Base-by-base conservation (phyloP, 306 rosid genomes). In the Dryas alaskensis region DNA sequence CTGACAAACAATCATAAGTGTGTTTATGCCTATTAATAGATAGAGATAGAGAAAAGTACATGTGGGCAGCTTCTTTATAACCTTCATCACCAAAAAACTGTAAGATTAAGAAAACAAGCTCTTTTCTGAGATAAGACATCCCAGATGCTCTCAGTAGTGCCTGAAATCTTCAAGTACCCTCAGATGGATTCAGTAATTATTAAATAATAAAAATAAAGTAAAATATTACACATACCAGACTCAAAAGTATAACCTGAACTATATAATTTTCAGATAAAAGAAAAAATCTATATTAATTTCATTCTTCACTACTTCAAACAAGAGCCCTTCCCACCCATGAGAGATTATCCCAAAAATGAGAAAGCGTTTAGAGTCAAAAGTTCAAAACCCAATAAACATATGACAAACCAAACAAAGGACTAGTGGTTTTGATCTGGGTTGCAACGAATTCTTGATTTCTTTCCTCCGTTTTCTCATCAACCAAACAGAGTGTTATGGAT, bases 81-180 rank as follows among this genome's bases (percentile, higher is more conserved):
- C 81, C 86, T 73, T 70, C 77, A 49, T 82, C 86, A 11, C 76
- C 16, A 3, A 61, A 70, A 74, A 58, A 82, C 77, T 79, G 73
- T 49, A 79, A 48, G 43, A 73, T 60, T 79, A 85, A 53, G 67
- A 82, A 73, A 22, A 69, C 62, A 49, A 78, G 63, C 7, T 86
- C 87, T 47, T 51, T 70, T 0, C 3, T 27, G 22, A 81, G 40
- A 6, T 5, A 1, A 25, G 80, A 68, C 84, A 69, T 76, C 82
- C 45, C 52, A 43, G 39, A 27, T 51, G 10, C 47, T 67, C 73
- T 57, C 8, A 31, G 45, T 73, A 57, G 12, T 40, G 63, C 22
- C 61, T 60, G 54, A 47, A 76, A 53, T 39, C 46, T 73, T 52
- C 72, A 25, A 46, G 53, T 57, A 17, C 47, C 60, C 40, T 49